Conservation (phyloP, 1,284 basidiomycete genomes). For the Trichosporon asahii region DNA sequence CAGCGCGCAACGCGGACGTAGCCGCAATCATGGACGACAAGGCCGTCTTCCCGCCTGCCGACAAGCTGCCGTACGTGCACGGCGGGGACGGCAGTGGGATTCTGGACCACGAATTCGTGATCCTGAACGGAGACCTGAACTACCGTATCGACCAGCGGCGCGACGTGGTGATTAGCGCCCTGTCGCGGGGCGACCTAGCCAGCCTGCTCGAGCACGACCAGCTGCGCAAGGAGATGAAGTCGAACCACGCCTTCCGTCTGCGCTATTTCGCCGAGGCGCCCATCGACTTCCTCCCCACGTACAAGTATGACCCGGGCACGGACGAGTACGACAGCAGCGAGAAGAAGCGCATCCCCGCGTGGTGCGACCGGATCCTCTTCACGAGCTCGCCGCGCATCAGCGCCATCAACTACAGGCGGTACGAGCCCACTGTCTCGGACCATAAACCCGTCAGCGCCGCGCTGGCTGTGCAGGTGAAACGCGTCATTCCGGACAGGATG, state of each 20-base stretch:
- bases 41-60: slow-evolving; percentile 61
- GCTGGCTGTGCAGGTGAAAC: slow-evolving; percentile 70
- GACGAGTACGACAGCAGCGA: slow-evolving; percentile 80
- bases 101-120: slow-evolving; percentile 88
- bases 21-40: slow-evolving; percentile 80
- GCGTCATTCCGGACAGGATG: slow-evolving; percentile 61
- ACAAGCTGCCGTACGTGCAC: slow-evolving; percentile 69
- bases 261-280: slow-evolving; percentile 78
- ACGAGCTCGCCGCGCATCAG: slow-evolving; percentile 61
- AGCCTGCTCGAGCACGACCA: slow-evolving; percentile 78
- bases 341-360: slow-evolving; percentile 84
- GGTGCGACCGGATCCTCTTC: slow-evolving; percentile 94
- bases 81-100: slow-evolving; percentile 94
- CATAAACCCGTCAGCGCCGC: slow-evolving; percentile 81
- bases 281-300: slow-evolving; percentile 81
- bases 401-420: slow-evolving; percentile 67
- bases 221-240: slow-evolving; percentile 78
- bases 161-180: slow-evolving; percentile 68
- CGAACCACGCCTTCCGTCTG: slow-evolving; percentile 79
- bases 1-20: slow-evolving; percentile 79
- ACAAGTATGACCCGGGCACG: slow-evolving; percentile 86
- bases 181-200: slow-evolving; percentile 64
- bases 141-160: slow-evolving; percentile 90
- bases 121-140: slow-evolving; percentile 65
- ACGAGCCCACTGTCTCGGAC: slow-evolving; percentile 79